Conservation (phyloP, 2,329 filamentous ascomycete species). For the Rhytidhysteron rufulum region DNA sequence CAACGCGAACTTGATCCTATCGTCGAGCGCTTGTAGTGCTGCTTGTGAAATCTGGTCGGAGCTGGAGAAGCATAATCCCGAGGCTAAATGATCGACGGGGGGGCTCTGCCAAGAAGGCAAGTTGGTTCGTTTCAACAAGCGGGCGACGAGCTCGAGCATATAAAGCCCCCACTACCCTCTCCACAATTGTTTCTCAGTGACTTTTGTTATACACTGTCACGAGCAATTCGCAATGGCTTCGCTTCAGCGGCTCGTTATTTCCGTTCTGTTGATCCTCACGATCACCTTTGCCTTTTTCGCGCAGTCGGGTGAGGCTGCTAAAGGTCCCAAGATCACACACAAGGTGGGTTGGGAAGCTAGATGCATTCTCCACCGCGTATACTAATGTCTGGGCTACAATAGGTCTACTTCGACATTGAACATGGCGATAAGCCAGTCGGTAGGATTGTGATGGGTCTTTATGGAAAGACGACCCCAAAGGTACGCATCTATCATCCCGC, state of each 20-base stretch:
- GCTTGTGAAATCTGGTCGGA: too few relatives aligned
- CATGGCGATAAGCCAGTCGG: constrained; percentile 72
- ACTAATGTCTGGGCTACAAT: constrained; percentile 4
- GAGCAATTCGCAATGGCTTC: constrained; percentile 62
- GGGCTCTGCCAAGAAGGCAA: neutral
- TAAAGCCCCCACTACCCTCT: constrained; percentile 1
- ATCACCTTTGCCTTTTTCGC: constrained; percentile 72
- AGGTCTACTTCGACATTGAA: constrained; percentile 78
- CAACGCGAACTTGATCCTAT: neutral
- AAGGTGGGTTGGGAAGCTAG: constrained; percentile 54
- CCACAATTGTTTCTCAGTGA: neutral
- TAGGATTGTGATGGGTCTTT: constrained; percentile 75
- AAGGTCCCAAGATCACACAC: constrained; percentile 92
- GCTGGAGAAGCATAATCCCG: too few relatives aligned
- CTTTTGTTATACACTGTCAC: too few relatives aligned
- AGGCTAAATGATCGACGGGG: too few relatives aligned
- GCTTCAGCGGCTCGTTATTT: constrained; percentile 66
- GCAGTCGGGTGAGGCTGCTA: constrained; percentile 67
- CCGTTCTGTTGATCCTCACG: constrained; percentile 72
- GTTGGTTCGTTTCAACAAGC: constrained; percentile 1
- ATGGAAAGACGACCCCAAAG: constrained; percentile 83
- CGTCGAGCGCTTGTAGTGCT: neutral
- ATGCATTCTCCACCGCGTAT: neutral
- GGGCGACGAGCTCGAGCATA: neutral
- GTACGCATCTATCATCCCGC: constrained; percentile 37